A percentile compares a stretch with the other conserved stretches of the same genome.
These are phyloP conservation scores for Psilocybe tampanensis DNA, from an alignment of 768 basidiomycete genomes.

Conservation along the genomic window DNA sequence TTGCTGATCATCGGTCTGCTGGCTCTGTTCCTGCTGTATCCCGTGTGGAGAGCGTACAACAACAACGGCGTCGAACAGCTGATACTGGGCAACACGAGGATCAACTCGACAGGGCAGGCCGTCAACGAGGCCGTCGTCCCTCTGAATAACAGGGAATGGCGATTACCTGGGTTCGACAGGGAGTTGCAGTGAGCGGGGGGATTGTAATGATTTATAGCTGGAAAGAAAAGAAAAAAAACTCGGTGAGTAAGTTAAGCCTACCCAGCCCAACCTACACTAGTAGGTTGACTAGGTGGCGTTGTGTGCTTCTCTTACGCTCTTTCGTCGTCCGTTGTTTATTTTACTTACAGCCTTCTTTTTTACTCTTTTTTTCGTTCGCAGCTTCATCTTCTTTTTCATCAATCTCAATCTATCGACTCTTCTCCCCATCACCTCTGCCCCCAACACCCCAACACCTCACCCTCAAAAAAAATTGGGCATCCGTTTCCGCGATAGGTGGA, in stretches of 20 bases:
- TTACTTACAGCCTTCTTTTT: not conserved
- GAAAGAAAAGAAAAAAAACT: too few relatives aligned
- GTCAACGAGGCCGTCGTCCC: conserved; percentile 14
- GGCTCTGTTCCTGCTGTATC: conserved; percentile 76
- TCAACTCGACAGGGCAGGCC: conserved; percentile 72
- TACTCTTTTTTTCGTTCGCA: not conserved
- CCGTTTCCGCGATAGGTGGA: not conserved
- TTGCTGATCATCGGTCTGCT: conserved; percentile 61
- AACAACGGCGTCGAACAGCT: conserved; percentile 36
- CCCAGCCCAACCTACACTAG: too few relatives aligned
- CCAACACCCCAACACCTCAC: too few relatives aligned
- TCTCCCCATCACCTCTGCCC: not conserved
- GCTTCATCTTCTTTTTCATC: not conserved
- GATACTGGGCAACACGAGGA: conserved; percentile 59
- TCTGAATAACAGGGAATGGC: not conserved
- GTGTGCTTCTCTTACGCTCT: not conserved
- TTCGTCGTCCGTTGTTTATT: too few relatives aligned
- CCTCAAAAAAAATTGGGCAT: not conserved
- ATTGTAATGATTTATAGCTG: not conserved
- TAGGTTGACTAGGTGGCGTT: not conserved
- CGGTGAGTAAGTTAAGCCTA: too few relatives aligned
- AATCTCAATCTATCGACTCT: not conserved
- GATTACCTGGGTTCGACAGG: not conserved
- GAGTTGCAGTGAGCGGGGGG: not conserved
- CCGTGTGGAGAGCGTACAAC: conserved; percentile 51